These are phyloP conservation scores for Castanea mollissima DNA, from an alignment of 306 rosid species.

Conservation along the genomic window DNA sequence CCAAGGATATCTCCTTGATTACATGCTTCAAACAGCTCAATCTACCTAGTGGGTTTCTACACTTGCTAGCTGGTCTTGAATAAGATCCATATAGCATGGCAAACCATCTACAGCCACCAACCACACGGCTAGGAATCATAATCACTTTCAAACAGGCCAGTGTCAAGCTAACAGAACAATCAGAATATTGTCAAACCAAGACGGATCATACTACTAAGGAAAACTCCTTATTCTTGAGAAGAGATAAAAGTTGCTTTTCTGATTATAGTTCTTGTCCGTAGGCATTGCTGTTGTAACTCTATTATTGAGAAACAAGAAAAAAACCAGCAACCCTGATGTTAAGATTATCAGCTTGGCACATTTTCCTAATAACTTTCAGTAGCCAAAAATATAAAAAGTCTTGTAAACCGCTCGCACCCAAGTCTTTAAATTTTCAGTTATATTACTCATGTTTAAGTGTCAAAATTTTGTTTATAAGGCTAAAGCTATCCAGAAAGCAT, in stretches of 20 bases:
- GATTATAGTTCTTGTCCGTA: neutral
- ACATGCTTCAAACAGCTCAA: neutral
- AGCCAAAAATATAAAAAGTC: neutral
- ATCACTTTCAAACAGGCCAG: neutral
- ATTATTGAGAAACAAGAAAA: neutral
- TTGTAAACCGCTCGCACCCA: neutral
- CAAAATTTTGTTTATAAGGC: neutral
- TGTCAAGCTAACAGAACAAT: neutral
- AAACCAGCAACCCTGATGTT: neutral
- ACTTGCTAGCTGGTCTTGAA: neutral
- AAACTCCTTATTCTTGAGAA: neutral
- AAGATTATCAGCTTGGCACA: neutral
- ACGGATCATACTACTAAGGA: neutral
- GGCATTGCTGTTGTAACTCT: neutral
- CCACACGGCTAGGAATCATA: neutral
- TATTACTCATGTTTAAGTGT: neutral
- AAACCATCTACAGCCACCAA: neutral
- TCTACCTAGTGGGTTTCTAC: neutral
- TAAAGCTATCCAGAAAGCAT: neutral
- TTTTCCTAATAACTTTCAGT: neutral
- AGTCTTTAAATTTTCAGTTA: neutral
- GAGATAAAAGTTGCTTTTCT: slow-evolving; percentile 9
- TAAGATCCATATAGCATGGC: neutral
- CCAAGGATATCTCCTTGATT: neutral
- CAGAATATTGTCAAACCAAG: neutral